Evolutionary conservation across 148 eudicot genomes (phyloP).

Genomic region (Talinum fruticosum): DNA sequence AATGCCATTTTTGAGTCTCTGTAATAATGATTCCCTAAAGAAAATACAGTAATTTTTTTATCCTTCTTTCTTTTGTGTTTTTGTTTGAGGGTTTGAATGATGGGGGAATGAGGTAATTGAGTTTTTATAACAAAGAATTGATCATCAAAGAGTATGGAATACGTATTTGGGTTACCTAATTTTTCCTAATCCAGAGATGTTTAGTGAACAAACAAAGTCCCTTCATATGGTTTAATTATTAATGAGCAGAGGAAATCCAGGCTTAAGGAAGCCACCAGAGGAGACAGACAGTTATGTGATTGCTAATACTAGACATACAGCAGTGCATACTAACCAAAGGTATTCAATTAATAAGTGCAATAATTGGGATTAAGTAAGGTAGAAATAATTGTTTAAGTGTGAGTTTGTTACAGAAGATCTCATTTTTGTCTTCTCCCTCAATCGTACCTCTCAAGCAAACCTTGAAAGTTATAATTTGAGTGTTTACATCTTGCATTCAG

Average conservation of each 20-base stretch:
- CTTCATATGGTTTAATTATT: not conserved
- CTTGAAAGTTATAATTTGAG: not conserved
- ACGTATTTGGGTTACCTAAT: constrained; percentile 27
- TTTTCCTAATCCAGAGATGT: constrained; percentile 20
- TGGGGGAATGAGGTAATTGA: not conserved
- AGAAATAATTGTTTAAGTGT: not conserved
- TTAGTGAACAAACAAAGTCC: constrained; percentile 21
- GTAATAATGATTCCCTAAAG: not conserved
- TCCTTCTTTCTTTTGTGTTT: not conserved
- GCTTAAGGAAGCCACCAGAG: not conserved
- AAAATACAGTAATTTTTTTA: not conserved
- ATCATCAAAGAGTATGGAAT: not conserved
- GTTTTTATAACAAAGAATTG: constrained; percentile 19
- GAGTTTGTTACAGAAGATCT: not conserved
- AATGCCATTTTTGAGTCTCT: not conserved
- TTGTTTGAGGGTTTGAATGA: not conserved
- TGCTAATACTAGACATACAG: not conserved
- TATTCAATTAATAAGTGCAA: not conserved
- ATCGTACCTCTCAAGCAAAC: not conserved
- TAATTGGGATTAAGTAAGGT: not conserved
- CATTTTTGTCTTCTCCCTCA: not conserved
- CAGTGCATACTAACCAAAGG: not conserved
- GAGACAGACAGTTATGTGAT: not conserved
- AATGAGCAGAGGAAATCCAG: not conserved
- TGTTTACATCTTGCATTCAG: too few relatives aligned